A percentile compares a stretch with the other conserved stretches of the same genome.
phyloP scores from a whole-genome alignment of 2,329 filamentous ascomycete species.

The Pseudogymnoascus sp. region DNA sequence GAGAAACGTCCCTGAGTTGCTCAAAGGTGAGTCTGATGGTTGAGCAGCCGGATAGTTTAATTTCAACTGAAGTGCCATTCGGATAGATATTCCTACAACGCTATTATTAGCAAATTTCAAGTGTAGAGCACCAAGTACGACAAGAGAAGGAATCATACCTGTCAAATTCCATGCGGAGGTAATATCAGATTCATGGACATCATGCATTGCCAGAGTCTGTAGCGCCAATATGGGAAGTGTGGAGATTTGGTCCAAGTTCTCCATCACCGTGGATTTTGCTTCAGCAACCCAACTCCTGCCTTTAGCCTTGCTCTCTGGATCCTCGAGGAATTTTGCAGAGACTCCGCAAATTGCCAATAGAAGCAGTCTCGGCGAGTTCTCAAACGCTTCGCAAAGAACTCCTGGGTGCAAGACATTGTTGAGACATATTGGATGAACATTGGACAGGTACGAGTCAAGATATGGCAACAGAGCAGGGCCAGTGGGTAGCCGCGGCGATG shows the following conservation, averaged over 20 bases:
- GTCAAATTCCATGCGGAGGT: slow-evolving; percentile 10
- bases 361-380: not conserved
- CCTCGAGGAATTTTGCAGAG: slow-evolving; percentile 7
- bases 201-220: not conserved
- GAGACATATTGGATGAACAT: slow-evolving; percentile 8
- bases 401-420: slow-evolving; percentile 9
- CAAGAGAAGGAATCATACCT: not conserved
- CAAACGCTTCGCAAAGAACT: slow-evolving; percentile 5
- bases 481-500: not conserved
- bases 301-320: not conserved
- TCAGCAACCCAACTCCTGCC: slow-evolving; percentile 7
- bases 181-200: slow-evolving; percentile 9
- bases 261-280: slow-evolving; percentile 2
- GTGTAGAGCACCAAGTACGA: not conserved
- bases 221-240: slow-evolving; percentile 4
- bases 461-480: slow-evolving; percentile 2
- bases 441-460: slow-evolving; percentile 8
- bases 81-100: slow-evolving; percentile 7
- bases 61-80: slow-evolving; percentile 10
- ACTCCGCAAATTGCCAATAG: slow-evolving; percentile 4
- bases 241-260: slow-evolving; percentile 1
- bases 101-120: not conserved
- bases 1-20: not conserved
- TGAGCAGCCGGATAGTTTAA: not conserved
- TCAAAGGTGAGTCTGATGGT: not conserved